These are phyloP conservation scores for Aspergillus caelatus DNA, from an alignment of 2,329 filamentous ascomycete genomes.

Conservation along the genomic window DNA sequence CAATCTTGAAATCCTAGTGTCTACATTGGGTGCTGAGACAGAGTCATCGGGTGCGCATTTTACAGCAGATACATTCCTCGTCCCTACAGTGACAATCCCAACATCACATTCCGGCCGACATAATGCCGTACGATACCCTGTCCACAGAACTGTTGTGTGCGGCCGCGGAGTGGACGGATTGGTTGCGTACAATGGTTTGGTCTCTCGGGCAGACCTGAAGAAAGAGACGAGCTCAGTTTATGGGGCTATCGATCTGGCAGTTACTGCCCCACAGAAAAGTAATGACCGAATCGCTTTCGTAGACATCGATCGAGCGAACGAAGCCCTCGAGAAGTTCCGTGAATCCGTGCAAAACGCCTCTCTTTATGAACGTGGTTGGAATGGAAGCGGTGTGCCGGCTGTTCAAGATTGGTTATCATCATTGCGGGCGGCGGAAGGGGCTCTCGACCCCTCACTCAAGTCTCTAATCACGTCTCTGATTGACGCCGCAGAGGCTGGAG, in stretches of 20 bases:
- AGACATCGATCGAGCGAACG: slow-evolving; percentile 64
- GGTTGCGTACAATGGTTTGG: slow-evolving; percentile 37
- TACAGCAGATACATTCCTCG: slow-evolving; percentile 67
- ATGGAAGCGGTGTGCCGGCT: slow-evolving; percentile 67
- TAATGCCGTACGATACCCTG: slow-evolving; percentile 73
- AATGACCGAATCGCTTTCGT: slow-evolving; percentile 53
- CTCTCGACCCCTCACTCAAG: slow-evolving; percentile 68
- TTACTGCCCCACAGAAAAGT: slow-evolving; percentile 41
- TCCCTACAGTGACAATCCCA: slow-evolving; percentile 72
- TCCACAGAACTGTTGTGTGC: slow-evolving; percentile 78
- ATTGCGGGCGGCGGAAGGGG: slow-evolving; percentile 28
- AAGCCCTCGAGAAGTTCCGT: slow-evolving; percentile 69
- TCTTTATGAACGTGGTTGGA: slow-evolving; percentile 75
- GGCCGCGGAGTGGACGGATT: slow-evolving; percentile 72
- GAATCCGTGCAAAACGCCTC: slow-evolving; percentile 70
- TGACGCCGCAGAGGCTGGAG: slow-evolving; percentile 38
- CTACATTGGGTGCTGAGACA: slow-evolving; percentile 53
- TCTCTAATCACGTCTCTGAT: slow-evolving; percentile 70
- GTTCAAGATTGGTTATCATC: slow-evolving; percentile 66
- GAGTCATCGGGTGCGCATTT: slow-evolving; percentile 54
- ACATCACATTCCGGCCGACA: slow-evolving; percentile 65
- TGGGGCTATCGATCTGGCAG: slow-evolving; percentile 48
- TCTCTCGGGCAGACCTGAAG: slow-evolving; percentile 34
- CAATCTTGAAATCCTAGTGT: slow-evolving; percentile 64
- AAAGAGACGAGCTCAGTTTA: slow-evolving; percentile 36